Base-by-base conservation (phyloP, 768 basidiomycete genomes). In the Boletus subparvulus region DNA sequence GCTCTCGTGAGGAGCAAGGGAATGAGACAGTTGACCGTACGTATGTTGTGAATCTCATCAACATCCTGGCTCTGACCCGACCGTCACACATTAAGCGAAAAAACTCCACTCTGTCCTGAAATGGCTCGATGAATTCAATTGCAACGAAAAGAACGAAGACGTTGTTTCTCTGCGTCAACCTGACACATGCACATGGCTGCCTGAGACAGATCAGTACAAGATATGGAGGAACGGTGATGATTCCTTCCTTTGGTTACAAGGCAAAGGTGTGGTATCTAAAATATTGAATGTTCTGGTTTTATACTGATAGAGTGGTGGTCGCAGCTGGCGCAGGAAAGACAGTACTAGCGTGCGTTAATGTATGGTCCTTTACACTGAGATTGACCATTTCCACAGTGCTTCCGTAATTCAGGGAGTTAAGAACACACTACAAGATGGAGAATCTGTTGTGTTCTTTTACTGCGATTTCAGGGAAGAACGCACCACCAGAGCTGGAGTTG, bases 271-370 rank as follows among this genome's bases (percentile, higher is more conserved):
- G 5, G 8, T n/a, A 12, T 35, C 14, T 16, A 16, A 19, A 24
- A 9, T 8, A 35, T 2, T 28, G 0, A 36, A 36, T 14, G 13
- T 8, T 21, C 24, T 26, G 13, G 6, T 6, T 45, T 19, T 19
- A 5, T 35, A 11, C 24, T 58, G 11, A 54, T 30, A 10, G 30
- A 24, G 1, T 3, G 5, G 19, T 35, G 10, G 21, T 39, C 14
- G 14, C 33, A 65, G 64, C 58, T n/a, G 64, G 64, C 5, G 41
- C 57, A 0, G 64, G 64, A 32, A 62, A 65, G 39, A 52, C 64
- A 6, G 53, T 65, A 2, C n/a, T 59, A 6, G 35, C 41, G 64
- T 65, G 42, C 33, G 54, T 50, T 10, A 7, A 42, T 36, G n/a
- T 8, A 12, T 28, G 0, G 1, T 21, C 6, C 19, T 36, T 36